phyloP scores from a whole-genome alignment of 2,329 filamentous ascomycete species.

The Dothistroma septosporum region DNA sequence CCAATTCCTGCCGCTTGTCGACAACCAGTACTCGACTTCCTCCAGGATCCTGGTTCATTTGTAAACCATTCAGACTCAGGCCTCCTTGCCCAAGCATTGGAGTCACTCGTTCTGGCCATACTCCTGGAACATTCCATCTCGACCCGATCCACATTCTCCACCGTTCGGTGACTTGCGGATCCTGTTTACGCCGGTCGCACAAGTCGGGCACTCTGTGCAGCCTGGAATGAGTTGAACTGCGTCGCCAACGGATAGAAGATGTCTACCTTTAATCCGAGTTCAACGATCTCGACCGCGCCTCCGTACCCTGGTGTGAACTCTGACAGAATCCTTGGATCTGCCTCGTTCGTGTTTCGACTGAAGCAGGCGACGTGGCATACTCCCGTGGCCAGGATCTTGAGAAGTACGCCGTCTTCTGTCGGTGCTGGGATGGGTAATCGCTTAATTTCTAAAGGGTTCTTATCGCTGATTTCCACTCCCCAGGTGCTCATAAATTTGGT shows the following conservation, averaged over 20 bases:
- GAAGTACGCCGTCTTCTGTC: conserved; percentile 28
- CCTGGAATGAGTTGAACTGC: conserved; percentile 36
- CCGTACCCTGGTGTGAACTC: conserved; percentile 24
- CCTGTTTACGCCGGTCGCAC: conserved; percentile 39
- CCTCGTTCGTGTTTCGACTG: conserved; percentile 27
- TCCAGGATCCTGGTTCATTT: conserved; percentile 47
- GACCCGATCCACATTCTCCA: conserved; percentile 44
- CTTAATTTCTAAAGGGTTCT: conserved; percentile 9
- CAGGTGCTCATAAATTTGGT: background rate
- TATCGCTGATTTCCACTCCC: background rate
- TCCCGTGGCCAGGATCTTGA: conserved; percentile 36
- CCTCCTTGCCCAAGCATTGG: conserved; percentile 42
- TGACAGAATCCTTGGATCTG: conserved; percentile 8
- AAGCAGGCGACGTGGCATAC: conserved; percentile 37
- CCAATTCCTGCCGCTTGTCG: conserved; percentile 33
- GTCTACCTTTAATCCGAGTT: conserved; percentile 15
- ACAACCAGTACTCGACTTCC: conserved; percentile 41
- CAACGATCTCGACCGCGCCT: conserved; percentile 22
- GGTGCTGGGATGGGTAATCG: conserved; percentile 29
- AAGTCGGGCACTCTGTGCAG: conserved; percentile 39
- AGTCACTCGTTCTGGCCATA: conserved; percentile 37
- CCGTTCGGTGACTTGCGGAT: conserved; percentile 33
- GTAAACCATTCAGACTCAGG: conserved; percentile 41
- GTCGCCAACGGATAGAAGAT: conserved; percentile 27
- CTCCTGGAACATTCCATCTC: conserved; percentile 44